Evolutionary conservation across 495 filamentous ascomycete species (phyloP), one percentile per base, ranked within the genome.

Genomic region (Filosporella fistucella): DNA sequence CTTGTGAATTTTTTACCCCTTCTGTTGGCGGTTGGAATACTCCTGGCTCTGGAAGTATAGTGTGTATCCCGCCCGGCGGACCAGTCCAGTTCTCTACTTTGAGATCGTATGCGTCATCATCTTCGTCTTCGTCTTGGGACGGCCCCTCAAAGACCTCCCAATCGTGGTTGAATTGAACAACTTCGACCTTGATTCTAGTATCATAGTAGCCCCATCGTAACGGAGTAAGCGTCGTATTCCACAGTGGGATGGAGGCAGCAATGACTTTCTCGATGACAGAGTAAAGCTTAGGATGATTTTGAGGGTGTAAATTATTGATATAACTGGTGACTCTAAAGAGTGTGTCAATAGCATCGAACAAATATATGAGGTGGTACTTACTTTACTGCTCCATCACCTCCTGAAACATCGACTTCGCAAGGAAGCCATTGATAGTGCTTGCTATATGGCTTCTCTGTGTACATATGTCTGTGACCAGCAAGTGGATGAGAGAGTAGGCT

Each of bases 241-340:
- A 73, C n/a, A 68, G 61, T 0, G 64, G 68, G 28, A 69, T 57
- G 4, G 73, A 39, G 18, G 59, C 57, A 13, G 66, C 65, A 35
- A 74, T 67, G 1, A 67, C 29, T 6, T 66, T 52, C 42, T 80
- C 72, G n/a, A 72, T 64, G 18, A 66, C 33, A 2, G 38, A 34
- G 50, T 74, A 72, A n/a, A 70, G 41, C 1, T 60, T 36, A 14
- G 46, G 38, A 28, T 70, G 48, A 16, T 58, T 59, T 11, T 45
- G 35, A 0, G 73, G 76, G 45, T 72, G 75, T 28, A 72, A 64
- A 47, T 70, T 70, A 53, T 70, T 72, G 57, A 72, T 72, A 54
- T 74, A 80, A 47, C 56, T 68, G 5, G 56, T 54, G 41, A 69
- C 62, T 32, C 50, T 57, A 17, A 12, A 29, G n/a, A 1, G n/a